A percentile compares a stretch with the other conserved stretches of the same genome.
Conservation (phyloP, 2,329 filamentous ascomycete species). For the Scopulariopsis brevicaulis region DNA sequence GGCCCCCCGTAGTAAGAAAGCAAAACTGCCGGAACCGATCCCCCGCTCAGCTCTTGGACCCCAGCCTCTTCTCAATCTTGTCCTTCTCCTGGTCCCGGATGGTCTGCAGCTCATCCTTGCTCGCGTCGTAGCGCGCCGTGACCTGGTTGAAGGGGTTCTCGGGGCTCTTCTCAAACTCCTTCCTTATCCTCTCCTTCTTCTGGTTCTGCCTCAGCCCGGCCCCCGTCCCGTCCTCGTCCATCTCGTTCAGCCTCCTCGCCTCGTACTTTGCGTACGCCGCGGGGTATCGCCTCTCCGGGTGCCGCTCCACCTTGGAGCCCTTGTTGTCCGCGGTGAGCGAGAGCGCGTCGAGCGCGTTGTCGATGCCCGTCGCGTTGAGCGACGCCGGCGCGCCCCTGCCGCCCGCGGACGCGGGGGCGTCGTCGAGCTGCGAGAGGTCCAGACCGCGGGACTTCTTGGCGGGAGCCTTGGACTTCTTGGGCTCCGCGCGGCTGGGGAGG, state of each 20-base stretch:
- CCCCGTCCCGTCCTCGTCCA: slow-evolving; percentile 66
- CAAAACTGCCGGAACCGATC: neutral
- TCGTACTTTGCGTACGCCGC: slow-evolving; percentile 78
- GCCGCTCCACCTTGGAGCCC: slow-evolving; percentile 62
- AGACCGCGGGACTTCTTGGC: slow-evolving; percentile 61
- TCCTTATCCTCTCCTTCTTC: slow-evolving; percentile 70
- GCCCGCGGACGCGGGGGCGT: slow-evolving; percentile 29
- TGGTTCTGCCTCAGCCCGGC: slow-evolving; percentile 70
- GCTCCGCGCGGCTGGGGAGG: slow-evolving; percentile 41
- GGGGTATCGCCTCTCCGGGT: slow-evolving; percentile 80
- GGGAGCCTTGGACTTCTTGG: slow-evolving; percentile 59
- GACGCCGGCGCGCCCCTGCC: slow-evolving; percentile 22
- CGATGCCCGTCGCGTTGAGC: slow-evolving; percentile 78
- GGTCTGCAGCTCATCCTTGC: slow-evolving; percentile 61
- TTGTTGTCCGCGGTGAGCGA: slow-evolving; percentile 43
- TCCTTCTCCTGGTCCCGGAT: slow-evolving; percentile 54
- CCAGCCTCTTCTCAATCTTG: slow-evolving; percentile 65
- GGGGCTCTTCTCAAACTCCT: slow-evolving; percentile 90
- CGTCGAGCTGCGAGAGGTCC: slow-evolving; percentile 66
- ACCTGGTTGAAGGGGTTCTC: slow-evolving; percentile 96
- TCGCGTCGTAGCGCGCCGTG: slow-evolving; percentile 63
- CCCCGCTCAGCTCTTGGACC: slow-evolving; percentile 7
- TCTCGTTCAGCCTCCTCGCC: slow-evolving; percentile 70
- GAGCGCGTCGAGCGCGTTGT: slow-evolving; percentile 85
- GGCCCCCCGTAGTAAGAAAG: neutral